Percentiles rank a stretch among this genome's conserved stretches.
Evolutionary conservation across 371 early-diverging fungal genomes (phyloP).

Genomic region (Apophysomyces elegans): DNA sequence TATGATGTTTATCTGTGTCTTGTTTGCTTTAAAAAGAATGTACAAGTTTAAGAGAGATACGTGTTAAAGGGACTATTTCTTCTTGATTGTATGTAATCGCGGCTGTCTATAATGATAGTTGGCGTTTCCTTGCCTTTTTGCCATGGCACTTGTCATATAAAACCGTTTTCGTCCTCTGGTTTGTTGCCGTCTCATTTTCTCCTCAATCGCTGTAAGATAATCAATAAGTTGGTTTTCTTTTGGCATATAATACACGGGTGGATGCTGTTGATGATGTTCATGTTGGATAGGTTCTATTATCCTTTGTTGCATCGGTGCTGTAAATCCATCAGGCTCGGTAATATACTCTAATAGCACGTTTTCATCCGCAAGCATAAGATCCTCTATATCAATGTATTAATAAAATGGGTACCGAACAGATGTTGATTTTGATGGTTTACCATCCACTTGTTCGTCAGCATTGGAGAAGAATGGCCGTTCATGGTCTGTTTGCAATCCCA

Average conservation of each 20-base stretch:
- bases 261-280: constrained; percentile 12
- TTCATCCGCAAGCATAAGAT: neutral
- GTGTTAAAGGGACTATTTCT: constrained; percentile 6
- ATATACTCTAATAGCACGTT: neutral
- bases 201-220: constrained; percentile 39
- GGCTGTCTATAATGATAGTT: constrained; percentile 17
- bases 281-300: constrained; percentile 10
- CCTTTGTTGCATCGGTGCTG: neutral
- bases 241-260: constrained; percentile 52
- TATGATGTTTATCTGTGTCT: neutral
- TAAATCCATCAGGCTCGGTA: neutral
- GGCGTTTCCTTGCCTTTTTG: constrained; percentile 17
- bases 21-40: neutral
- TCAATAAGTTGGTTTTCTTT: constrained; percentile 45
- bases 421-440: constrained; percentile 1
- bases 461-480: constrained; percentile 44
- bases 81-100: constrained; percentile 10
- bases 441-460: constrained; percentile 31
- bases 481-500: constrained; percentile 42
- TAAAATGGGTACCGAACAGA: neutral
- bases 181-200: constrained; percentile 26
- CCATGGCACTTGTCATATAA: neutral
- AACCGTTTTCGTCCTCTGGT: constrained; percentile 14
- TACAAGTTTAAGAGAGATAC: constrained; percentile 12
- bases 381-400: constrained; percentile 9